phyloP scores from a whole-genome alignment of 1,284 basidiomycete species.

The Cryptococcus sp. region DNA sequence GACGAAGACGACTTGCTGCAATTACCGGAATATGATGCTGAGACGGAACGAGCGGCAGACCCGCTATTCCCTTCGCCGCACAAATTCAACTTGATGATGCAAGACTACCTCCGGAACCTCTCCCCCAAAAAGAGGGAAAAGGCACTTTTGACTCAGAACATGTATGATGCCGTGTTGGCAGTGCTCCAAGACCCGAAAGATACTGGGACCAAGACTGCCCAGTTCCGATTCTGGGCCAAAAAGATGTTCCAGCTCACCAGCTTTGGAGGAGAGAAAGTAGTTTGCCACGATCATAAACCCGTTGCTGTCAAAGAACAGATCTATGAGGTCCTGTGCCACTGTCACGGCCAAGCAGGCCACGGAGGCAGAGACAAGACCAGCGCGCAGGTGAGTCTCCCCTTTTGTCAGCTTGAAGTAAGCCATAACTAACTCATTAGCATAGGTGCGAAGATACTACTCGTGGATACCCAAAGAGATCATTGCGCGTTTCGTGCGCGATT shows the following conservation, averaged over 20 bases:
- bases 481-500: conserved; percentile 70
- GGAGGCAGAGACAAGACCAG: conserved; percentile 73
- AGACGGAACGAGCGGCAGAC: conserved; percentile 13
- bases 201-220: conserved; percentile 58
- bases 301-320: conserved; percentile 73
- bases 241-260: conserved; percentile 67
- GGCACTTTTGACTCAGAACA: conserved; percentile 66
- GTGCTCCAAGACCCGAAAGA: conserved; percentile 60
- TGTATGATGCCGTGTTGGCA: conserved; percentile 69
- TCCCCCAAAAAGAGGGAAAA: conserved; percentile 60
- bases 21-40: conserved; percentile 12
- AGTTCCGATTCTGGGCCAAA: conserved; percentile 76
- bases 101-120: conserved; percentile 26
- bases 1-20: conserved; percentile 12
- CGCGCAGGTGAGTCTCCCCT: conserved; percentile 25
- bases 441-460: conserved; percentile 66
- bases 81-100: conserved; percentile 24
- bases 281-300: conserved; percentile 67
- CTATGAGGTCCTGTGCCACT: conserved; percentile 71
- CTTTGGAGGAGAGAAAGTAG: conserved; percentile 52
- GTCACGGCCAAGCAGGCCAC: conserved; percentile 66
- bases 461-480: conserved; percentile 80
- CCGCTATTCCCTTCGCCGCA: conserved; percentile 24
- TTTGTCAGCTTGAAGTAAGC: background rate
- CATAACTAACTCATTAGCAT: conserved; percentile 37